Percentiles rank a stretch among this genome's conserved stretches.
Evolutionary conservation across 106 monocot genomes (phyloP).

Genomic region (Triglochin maritima): DNA sequence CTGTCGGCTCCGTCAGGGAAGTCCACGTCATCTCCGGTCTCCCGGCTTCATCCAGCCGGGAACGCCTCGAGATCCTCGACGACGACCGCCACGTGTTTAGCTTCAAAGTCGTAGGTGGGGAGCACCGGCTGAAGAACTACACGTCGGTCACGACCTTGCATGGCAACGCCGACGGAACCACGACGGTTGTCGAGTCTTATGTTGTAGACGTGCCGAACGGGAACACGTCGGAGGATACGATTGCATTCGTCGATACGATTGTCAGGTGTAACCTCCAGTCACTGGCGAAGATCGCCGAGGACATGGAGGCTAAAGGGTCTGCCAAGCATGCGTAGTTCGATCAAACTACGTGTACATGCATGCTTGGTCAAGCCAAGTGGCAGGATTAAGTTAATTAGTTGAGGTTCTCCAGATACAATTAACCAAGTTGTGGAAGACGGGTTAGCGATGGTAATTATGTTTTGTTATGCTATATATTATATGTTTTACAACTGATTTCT

Average conservation of each 20-base stretch:
- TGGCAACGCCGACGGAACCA: background rate
- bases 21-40: conserved; percentile 16
- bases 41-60: conserved; percentile 16
- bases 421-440: no score
- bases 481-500: no score
- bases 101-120: conserved; percentile 13
- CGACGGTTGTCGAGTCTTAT: conserved; percentile 21
- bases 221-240: conserved; percentile 18
- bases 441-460: no score
- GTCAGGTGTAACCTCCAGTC: conserved; percentile 21
- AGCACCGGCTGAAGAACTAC: conserved; percentile 11
- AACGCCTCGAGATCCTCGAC: conserved; percentile 19
- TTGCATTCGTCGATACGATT: conserved; percentile 18
- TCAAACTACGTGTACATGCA: no score
- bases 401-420: background rate
- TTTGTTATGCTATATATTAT: no score
- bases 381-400: background rate
- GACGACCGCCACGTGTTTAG: conserved; percentile 9
- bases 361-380: background rate
- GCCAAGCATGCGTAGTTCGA: no score
- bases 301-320: background rate
- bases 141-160: conserved; percentile 9
- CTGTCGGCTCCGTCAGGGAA: conserved; percentile 16
- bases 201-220: conserved; percentile 20
- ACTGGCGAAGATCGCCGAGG: conserved; percentile 8